phyloP scores from a whole-genome alignment of 257 asterid species.

The Prunella vulgaris region DNA sequence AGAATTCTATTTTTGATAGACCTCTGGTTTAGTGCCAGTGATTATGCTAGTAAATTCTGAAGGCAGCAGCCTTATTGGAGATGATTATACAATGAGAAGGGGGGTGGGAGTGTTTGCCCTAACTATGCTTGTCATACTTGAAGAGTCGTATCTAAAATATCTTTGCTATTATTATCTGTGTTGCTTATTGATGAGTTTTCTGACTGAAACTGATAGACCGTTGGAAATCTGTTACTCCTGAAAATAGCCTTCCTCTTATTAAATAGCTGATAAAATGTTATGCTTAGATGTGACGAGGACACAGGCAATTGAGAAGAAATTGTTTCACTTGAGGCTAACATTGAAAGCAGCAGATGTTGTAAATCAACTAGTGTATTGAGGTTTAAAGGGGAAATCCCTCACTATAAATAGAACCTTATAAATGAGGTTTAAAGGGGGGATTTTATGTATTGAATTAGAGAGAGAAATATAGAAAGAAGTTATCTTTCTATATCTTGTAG shows the following conservation, averaged over 20 bases:
- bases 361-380: neutral
- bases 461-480: too few species aligned
- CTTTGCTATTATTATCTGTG: neutral
- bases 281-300: neutral
- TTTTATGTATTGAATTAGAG: too few species aligned
- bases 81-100: neutral
- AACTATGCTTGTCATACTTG: neutral
- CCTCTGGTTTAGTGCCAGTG: neutral
- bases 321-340: slow-evolving; percentile 6
- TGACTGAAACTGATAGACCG: neutral
- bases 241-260: neutral
- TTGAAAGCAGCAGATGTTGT: neutral
- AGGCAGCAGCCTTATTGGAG: neutral
- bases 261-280: neutral
- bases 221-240: neutral
- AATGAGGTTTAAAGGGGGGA: too few species aligned
- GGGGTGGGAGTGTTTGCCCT: neutral
- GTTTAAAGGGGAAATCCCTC: too few species aligned
- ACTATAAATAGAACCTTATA: too few species aligned
- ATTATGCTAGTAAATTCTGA: neutral
- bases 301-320: neutral
- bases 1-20: neutral
- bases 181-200: neutral
- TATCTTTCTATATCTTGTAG: too few species aligned
- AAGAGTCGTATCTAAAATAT: neutral